Evolutionary conservation across 345 rosid species (phyloP).

Genomic region (Mallotus nudiflorus): DNA sequence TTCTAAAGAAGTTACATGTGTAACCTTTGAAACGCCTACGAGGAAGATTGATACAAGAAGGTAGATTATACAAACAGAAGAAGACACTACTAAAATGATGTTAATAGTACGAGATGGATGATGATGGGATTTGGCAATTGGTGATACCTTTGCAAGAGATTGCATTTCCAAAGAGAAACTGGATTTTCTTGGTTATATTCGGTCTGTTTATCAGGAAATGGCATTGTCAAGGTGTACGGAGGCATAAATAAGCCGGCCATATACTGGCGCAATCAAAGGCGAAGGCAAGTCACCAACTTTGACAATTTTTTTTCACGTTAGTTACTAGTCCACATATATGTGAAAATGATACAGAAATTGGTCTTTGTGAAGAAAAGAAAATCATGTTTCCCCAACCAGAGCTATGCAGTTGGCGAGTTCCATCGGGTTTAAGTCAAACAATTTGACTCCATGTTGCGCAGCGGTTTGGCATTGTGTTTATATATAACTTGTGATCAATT

Average conservation of each 20-base stretch:
- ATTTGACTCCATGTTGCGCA: no score
- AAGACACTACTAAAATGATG: slow-evolving; percentile 33
- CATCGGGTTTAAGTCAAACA: no score
- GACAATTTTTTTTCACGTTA: not conserved
- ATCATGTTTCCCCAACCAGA: not conserved
- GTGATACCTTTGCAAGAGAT: slow-evolving; percentile 10
- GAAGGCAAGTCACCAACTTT: not conserved
- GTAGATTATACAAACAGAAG: slow-evolving; percentile 44
- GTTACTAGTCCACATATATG: not conserved
- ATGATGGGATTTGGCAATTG: slow-evolving; percentile 32
- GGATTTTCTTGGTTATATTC: not conserved
- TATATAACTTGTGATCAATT: no score
- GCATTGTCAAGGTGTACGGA: not conserved
- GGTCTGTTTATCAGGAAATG: not conserved
- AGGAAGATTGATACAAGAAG: slow-evolving; percentile 46
- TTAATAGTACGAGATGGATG: slow-evolving; percentile 37
- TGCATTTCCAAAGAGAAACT: slow-evolving; percentile 35
- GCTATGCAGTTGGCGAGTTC: slow-evolving; percentile 1
- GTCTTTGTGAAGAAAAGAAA: not conserved
- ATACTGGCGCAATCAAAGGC: slow-evolving; percentile 16
- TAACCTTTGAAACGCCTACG: slow-evolving; percentile 36
- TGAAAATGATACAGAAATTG: no score
- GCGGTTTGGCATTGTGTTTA: no score
- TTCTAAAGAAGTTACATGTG: slow-evolving; percentile 23
- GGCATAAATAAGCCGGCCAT: not conserved